phyloP scores from a whole-genome alignment of 2,329 filamentous ascomycete species.

The Ceratocystis variospora region DNA sequence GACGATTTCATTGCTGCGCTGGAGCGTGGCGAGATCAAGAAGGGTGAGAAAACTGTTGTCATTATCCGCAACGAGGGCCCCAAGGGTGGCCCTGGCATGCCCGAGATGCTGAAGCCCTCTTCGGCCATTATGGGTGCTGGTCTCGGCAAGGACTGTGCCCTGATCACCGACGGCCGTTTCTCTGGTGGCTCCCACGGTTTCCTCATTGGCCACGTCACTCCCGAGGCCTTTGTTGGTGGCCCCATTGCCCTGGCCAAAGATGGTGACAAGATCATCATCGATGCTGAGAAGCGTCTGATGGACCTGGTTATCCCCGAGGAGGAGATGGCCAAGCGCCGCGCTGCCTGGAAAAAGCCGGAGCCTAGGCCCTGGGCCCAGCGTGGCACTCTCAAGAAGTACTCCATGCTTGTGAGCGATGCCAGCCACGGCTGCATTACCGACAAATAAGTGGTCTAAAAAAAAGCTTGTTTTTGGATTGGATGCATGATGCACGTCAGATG shows the following conservation, averaged over 20 bases:
- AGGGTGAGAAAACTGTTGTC: conserved; percentile 76
- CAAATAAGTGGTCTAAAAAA: conserved; percentile 11
- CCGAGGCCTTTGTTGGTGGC: conserved; percentile 73
- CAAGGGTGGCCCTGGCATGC: conserved; percentile 88
- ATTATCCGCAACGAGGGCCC: conserved; percentile 89
- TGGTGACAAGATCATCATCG: conserved; percentile 68
- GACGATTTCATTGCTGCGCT: conserved; percentile 65
- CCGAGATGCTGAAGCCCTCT: conserved; percentile 86
- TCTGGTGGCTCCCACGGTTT: conserved; percentile 75
- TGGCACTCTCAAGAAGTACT: conserved; percentile 60
- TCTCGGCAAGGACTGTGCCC: conserved; percentile 59
- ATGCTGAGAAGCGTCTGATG: conserved; percentile 59
- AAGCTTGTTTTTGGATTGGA: neutral
- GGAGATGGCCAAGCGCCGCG: conserved; percentile 45
- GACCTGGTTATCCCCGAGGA: conserved; percentile 53
- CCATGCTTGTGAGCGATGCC: conserved; percentile 43
- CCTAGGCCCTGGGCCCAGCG: conserved; percentile 37
- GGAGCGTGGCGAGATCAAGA: conserved; percentile 62
- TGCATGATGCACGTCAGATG: neutral
- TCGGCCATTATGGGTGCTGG: conserved; percentile 86
- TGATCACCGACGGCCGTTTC: conserved; percentile 64
- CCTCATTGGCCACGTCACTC: conserved; percentile 76
- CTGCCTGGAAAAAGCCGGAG: conserved; percentile 49
- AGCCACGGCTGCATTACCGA: conserved; percentile 48
- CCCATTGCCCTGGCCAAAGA: conserved; percentile 73